Base-by-base conservation (phyloP, 2,329 filamentous ascomycete species). In the Dactylonectria estremocensis region DNA sequence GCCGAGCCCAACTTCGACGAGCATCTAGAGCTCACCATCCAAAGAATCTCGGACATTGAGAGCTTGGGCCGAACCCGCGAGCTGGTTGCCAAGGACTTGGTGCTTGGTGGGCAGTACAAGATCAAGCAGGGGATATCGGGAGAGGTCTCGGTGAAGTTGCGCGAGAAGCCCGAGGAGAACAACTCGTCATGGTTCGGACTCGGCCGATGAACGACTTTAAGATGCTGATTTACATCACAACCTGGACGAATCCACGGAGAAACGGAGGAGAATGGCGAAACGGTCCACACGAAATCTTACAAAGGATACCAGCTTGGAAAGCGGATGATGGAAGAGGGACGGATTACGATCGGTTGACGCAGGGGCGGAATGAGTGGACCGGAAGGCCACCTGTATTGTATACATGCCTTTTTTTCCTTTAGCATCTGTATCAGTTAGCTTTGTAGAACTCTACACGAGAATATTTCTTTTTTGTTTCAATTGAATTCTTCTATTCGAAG, bases 81-180 rank as follows among this genome's bases (percentile, higher is more conserved):
- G 82, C 80, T 99, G 59, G 97, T 97, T 1, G 93, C 97, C 71
- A 99, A 99, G 84, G 96, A 98, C 80, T 85, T 98, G 45, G 95
- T 96, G 77, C 85, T 95, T 35, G 91, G 93, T 13, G 95, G 95
- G 2, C 92, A 92, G 79, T 98, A 97, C 78, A 87, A 90, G 69
- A 87, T 95, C 68, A 77, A 81, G 55, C 80, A 78, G 64, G 80
- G 79, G 37, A 78, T 79, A 35, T 81, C 80, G 68, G 80, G 80
- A 31, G 77, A 43, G 14, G 16, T 43, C 84, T 5, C 80, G 2
- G 79, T 88, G 20, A 82, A 81, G 73, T 73, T 86, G 69, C 81
- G 83, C 69, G 80, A 83, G 70, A 80, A 82, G 2, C 81, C 83
- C 31, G 81, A 84, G 18, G 75, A 80, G 55, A 74, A 76, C n/a